These are phyloP conservation scores for Nemania diffusa DNA, from an alignment of 2,329 filamentous ascomycete species.

Conservation along the genomic window DNA sequence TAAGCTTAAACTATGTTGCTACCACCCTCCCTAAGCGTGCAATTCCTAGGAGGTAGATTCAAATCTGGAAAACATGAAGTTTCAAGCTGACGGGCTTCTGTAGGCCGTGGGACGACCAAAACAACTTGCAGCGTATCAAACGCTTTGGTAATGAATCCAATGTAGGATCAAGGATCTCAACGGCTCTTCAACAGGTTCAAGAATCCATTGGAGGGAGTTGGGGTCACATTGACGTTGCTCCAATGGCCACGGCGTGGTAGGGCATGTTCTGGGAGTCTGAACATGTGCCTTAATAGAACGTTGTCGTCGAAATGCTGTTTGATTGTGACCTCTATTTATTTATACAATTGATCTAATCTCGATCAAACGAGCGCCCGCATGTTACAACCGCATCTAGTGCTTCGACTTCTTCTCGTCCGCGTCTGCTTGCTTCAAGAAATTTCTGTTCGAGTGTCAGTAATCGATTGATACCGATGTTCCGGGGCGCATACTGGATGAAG, in stretches of 20 bases:
- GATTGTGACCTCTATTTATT: conserved; percentile 47
- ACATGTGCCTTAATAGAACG: conserved; percentile 34
- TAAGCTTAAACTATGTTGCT: conserved; percentile 13
- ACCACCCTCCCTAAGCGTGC: conserved; percentile 11
- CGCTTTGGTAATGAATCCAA: conserved; percentile 26
- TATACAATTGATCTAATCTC: conserved; percentile 46
- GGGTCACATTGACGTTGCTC: conserved; percentile 32
- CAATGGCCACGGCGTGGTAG: conserved; percentile 27
- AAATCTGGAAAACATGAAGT: conserved; percentile 31
- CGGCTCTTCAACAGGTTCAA: conserved; percentile 28
- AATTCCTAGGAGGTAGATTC: conserved; percentile 15
- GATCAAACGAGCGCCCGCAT: conserved; percentile 34
- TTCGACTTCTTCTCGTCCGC: conserved; percentile 55
- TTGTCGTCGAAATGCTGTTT: conserved; percentile 38
- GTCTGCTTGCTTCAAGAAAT: conserved; percentile 59
- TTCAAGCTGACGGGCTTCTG: conserved; percentile 29
- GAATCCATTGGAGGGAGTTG: conserved; percentile 32
- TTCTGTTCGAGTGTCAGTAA: conserved; percentile 51
- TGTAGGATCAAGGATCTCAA: conserved; percentile 30
- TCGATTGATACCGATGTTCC: conserved; percentile 35
- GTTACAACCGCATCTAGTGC: conserved; percentile 50
- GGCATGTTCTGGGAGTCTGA: conserved; percentile 37
- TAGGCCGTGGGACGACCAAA: conserved; percentile 17
- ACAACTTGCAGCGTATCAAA: conserved; percentile 28
- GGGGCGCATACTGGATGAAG: conserved; percentile 68